phyloP scores from a whole-genome alignment of 2,329 filamentous ascomycete genomes.

The Fusarium sp. region DNA sequence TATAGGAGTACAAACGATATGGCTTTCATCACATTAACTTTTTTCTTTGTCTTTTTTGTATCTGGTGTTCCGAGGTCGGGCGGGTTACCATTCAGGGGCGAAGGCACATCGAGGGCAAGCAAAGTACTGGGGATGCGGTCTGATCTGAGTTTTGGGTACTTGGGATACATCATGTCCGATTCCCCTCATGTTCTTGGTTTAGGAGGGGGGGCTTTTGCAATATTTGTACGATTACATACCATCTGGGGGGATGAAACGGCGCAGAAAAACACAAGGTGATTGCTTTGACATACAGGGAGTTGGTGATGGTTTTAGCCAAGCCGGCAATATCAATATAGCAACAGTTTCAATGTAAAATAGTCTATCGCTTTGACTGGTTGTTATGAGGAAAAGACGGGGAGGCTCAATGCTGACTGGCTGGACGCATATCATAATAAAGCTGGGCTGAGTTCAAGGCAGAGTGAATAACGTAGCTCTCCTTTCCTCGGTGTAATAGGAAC shows the following conservation, averaged over 20 bases:
- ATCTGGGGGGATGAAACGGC: conserved; percentile 30
- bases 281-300: conserved; percentile 26
- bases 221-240: conserved; percentile 40
- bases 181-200: conserved; percentile 15
- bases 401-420: no score
- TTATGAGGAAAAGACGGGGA: not conserved
- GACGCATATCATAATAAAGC: no score
- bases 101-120: not conserved
- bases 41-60: conserved; percentile 18
- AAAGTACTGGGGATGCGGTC: conserved; percentile 5
- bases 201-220: conserved; percentile 1
- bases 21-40: conserved; percentile 29
- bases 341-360: conserved; percentile 7
- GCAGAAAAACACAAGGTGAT: conserved; percentile 32
- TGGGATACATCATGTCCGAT: conserved; percentile 5
- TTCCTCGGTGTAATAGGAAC: no score
- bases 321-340: conserved; percentile 11
- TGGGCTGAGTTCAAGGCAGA: no score
- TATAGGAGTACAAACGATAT: conserved; percentile 41
- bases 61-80: conserved; percentile 7
- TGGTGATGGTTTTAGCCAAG: conserved; percentile 14
- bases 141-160: conserved; percentile 1
- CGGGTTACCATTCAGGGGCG: not conserved
- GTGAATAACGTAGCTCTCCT: no score
- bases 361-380: not conserved